phyloP scores from a whole-genome alignment of 768 basidiomycete species.

The Russula vinacea region DNA sequence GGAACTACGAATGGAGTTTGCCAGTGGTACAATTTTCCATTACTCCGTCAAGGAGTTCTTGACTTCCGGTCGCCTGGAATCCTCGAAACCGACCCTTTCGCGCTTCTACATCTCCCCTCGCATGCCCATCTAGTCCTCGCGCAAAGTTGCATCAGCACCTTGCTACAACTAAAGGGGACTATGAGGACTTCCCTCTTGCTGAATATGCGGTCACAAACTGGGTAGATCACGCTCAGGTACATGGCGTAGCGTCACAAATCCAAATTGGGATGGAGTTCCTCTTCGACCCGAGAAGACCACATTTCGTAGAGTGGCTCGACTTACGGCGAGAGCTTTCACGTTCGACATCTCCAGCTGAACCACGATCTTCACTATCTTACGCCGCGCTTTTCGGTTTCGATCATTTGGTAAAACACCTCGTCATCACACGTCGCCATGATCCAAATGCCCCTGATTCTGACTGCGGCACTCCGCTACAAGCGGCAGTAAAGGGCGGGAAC shows the following conservation, averaged over 20 bases:
- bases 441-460: not conserved
- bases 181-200: not conserved
- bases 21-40: constrained; percentile 15
- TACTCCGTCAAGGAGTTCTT: constrained; percentile 13
- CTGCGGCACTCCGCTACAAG: not conserved
- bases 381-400: not conserved
- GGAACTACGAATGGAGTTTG: too few relatives aligned
- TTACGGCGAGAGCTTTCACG: not conserved
- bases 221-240: constrained; percentile 3
- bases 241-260: constrained; percentile 4
- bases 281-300: not conserved
- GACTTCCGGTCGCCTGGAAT: constrained; percentile 7
- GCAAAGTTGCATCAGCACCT: constrained; percentile 11
- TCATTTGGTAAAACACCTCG: not conserved
- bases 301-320: not conserved
- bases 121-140: constrained; percentile 10
- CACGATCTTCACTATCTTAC: not conserved
- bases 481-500: not conserved
- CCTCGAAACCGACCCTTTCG: not conserved
- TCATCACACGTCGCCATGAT: not conserved
- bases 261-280: not conserved
- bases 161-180: not conserved
- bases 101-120: constrained; percentile 1
- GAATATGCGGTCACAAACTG: not conserved
- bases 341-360: too few relatives aligned